These are phyloP conservation scores for Dendrobium officinale DNA, from an alignment of 106 monocot genomes.

Conservation along the genomic window DNA sequence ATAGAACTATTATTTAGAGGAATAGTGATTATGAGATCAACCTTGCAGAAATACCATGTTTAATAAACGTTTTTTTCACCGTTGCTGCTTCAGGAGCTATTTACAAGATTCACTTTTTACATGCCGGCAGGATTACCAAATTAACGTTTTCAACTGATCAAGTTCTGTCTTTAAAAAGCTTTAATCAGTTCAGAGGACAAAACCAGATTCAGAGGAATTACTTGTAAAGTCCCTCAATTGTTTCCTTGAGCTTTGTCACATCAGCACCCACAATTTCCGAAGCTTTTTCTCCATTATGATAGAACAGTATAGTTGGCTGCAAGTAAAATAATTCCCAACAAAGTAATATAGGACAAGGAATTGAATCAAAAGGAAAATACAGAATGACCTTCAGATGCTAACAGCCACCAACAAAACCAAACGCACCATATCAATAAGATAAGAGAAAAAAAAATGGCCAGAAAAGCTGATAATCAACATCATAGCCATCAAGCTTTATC, in stretches of 20 bases:
- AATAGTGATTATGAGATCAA: too few species aligned
- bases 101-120: not conserved
- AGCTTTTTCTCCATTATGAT: constrained; percentile 20
- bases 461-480: too few species aligned
- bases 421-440: not conserved
- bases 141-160: not conserved
- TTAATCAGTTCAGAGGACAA: not conserved
- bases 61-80: too few species aligned
- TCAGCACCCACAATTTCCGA: constrained; percentile 27
- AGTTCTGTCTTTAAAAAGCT: not conserved
- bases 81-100: not conserved
- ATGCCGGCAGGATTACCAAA: not conserved
- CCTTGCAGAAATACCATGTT: too few species aligned
- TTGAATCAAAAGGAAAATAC: not conserved
- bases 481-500: not conserved
- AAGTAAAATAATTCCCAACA: not conserved
- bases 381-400: not conserved
- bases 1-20: too few species aligned
- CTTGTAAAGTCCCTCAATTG: constrained; percentile 25
- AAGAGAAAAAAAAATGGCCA: not conserved
- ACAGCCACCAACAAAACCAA: not conserved
- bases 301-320: constrained; percentile 24
- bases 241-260: constrained; percentile 5
- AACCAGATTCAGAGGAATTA: constrained; percentile 4
- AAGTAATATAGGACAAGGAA: not conserved